These are phyloP conservation scores for Urtica urens DNA, from an alignment of 306 rosid genomes.

Conservation along the genomic window DNA sequence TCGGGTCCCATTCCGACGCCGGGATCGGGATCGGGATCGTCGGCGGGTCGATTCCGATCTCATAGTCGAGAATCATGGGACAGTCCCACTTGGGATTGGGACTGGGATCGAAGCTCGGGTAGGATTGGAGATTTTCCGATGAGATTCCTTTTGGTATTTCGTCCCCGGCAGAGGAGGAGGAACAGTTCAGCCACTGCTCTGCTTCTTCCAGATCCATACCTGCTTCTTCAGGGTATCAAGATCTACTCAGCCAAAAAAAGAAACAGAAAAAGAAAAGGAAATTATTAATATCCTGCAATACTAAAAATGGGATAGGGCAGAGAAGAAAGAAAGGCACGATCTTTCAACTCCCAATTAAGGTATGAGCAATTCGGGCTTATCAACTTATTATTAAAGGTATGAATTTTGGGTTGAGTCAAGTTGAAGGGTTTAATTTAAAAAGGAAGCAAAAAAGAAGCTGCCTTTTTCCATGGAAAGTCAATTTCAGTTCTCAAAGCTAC, in stretches of 20 bases:
- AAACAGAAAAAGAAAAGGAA: conserved; percentile 3
- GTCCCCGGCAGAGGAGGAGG: conserved; percentile 35
- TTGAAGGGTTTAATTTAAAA: background rate
- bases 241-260: conserved; percentile 24
- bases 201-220: conserved; percentile 54
- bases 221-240: conserved; percentile 17
- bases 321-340: background rate
- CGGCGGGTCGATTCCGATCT: conserved; percentile 36
- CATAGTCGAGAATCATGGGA: conserved; percentile 40
- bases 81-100: conserved; percentile 45
- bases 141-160: conserved; percentile 29
- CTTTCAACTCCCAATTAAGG: too few species aligned
- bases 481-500: conserved; percentile 1
- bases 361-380: too few species aligned
- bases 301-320: background rate
- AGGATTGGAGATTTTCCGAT: conserved; percentile 23
- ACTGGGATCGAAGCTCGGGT: conserved; percentile 26
- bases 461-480: conserved; percentile 7
- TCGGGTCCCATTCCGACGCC: conserved; percentile 73
- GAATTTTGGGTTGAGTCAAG: background rate
- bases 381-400: too few species aligned
- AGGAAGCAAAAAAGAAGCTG: background rate
- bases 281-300: background rate
- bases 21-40: conserved; percentile 27
- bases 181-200: conserved; percentile 44